Base-by-base conservation (phyloP, 1,284 basidiomycete species). In the Ganoderma sp. region DNA sequence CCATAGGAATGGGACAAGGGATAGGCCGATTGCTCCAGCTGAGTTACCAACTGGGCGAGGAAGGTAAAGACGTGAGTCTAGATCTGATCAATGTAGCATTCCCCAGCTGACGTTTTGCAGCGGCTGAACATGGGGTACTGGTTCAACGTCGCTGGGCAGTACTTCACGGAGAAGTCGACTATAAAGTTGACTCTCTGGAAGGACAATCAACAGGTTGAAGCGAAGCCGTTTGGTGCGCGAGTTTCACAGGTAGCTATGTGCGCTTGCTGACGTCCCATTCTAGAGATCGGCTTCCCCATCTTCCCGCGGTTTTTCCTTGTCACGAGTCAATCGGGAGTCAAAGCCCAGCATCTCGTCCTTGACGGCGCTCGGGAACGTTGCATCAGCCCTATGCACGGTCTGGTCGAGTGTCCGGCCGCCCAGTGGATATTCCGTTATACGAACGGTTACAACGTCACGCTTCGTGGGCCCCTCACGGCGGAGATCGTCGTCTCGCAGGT, bases 101-200 rank as follows among this genome's bases (percentile, higher is more conserved):
- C 32, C 17, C 8, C 3, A 32, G 48, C 58, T 67, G 7, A 65
- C 41, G 6, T 19, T 50, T 34, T 69, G 57, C 76, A 90, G 84
- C 89, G 89, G 84, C 76, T 87, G 63, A 83, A 86, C 72, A 79
- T 90, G 61, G 81, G 84, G 17, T 90, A 85, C 81, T 94, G 92
- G 92, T 82, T 81, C 12, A 79, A 80, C 1, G 72, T 91, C 32
- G 84, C 92, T 67, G 82, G 82, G 57, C 85, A 88, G 14, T 93
- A 87, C 73, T 94, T 93, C 74, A 85, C 86, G 10, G 83, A 85
- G 2, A 86, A 85, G 68, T 88, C 90, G 19, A 78, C 85, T 58
- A 86, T 93, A 84, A 91, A 89, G 77, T 83, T 93, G 71, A 93
- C 90, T 8, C 78, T 94, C 32, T 93, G 92, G 92, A 92, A 91